These are phyloP conservation scores for Penicillium sp. DNA, from an alignment of 2,329 filamentous ascomycete species.

Conservation along the genomic window DNA sequence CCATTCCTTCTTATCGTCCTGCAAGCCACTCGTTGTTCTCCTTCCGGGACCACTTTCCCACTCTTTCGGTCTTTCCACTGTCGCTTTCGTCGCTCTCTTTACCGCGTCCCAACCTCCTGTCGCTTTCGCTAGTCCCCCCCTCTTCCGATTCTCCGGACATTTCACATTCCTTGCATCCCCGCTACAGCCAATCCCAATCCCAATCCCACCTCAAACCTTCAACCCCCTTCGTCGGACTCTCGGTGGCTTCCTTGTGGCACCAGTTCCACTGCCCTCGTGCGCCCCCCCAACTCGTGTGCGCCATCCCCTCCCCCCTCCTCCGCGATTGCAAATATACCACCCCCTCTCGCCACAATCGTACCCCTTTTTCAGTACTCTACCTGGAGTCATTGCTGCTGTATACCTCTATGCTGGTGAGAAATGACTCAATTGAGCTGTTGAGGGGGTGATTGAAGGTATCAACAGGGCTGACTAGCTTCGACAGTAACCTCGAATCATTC, in stretches of 20 bases:
- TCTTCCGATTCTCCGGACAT: too few species aligned
- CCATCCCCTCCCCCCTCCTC: neutral
- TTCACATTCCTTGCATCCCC: conserved; percentile 12
- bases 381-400: neutral
- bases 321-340: conserved; percentile 8
- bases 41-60: conserved; percentile 1
- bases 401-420: conserved; percentile 11
- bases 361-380: neutral
- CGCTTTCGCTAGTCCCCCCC: too few species aligned
- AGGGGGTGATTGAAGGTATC: neutral
- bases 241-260: conserved; percentile 19
- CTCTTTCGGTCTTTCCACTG: conserved; percentile 2
- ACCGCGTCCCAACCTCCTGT: too few species aligned
- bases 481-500: neutral
- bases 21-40: neutral
- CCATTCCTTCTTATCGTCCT: conserved; percentile 6
- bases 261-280: conserved; percentile 25
- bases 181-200: conserved; percentile 1
- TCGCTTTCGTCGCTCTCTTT: conserved; percentile 17
- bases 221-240: conserved; percentile 7
- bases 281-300: conserved; percentile 9
- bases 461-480: neutral
- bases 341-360: conserved; percentile 3
- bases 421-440: neutral
- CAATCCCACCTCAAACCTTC: neutral